These are phyloP conservation scores for Acaromyces ingoldii DNA, from an alignment of 1,284 basidiomycete genomes.

Conservation along the genomic window DNA sequence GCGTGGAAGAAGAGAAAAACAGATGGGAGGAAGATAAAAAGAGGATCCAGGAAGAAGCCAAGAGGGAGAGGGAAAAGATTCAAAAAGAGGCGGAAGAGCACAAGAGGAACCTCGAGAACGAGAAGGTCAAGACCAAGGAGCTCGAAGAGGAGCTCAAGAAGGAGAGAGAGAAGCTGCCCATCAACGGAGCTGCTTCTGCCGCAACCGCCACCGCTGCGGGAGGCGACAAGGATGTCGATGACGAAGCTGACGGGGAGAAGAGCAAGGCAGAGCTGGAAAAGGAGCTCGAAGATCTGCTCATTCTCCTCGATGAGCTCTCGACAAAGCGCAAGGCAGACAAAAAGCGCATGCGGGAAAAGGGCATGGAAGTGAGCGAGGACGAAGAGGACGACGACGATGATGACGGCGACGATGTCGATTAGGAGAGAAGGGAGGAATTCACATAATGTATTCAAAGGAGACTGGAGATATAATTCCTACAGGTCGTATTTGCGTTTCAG, in stretches of 20 bases:
- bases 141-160: conserved; percentile 5
- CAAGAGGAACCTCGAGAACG: neutral
- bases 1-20: too few relatives aligned
- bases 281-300: conserved; percentile 89
- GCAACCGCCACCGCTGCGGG: neutral
- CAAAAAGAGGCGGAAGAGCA: neutral
- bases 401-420: conserved; percentile 55
- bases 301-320: conserved; percentile 85
- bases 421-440: neutral
- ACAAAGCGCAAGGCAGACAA: conserved; percentile 81
- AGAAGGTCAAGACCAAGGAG: conserved; percentile 5
- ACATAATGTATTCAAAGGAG: neutral
- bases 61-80: conserved; percentile 54
- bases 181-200: neutral
- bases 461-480: too few relatives aligned
- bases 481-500: too few relatives aligned
- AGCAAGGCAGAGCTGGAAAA: conserved; percentile 68
- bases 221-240: neutral
- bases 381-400: conserved; percentile 80
- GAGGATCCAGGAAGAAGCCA: too few relatives aligned
- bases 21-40: too few relatives aligned
- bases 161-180: conserved; percentile 10
- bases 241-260: conserved; percentile 14
- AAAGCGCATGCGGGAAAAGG: conserved; percentile 64
- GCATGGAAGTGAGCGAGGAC: conserved; percentile 65